phyloP scores from a whole-genome alignment of 129 eudicot species.

The Artemisia annua region DNA sequence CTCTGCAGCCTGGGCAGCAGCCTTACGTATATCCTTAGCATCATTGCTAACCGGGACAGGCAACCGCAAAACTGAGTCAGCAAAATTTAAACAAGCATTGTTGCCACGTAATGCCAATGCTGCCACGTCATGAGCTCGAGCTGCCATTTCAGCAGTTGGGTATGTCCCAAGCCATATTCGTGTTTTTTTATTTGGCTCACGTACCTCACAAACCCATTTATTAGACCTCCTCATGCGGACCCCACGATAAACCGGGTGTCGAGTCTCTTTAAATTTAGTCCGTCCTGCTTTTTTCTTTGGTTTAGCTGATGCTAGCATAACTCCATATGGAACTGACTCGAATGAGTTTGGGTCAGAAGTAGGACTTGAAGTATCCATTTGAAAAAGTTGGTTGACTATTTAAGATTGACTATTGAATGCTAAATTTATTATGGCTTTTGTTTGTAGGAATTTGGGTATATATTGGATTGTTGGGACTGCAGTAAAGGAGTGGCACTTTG shows the following conservation, averaged over 20 bases:
- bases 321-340: slow-evolving; percentile 27
- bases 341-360: slow-evolving; percentile 30
- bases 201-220: slow-evolving; percentile 76
- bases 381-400: not conserved
- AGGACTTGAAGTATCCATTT: slow-evolving; percentile 38
- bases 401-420: slow-evolving; percentile 11
- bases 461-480: slow-evolving; percentile 9
- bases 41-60: slow-evolving; percentile 54
- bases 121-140: slow-evolving; percentile 82
- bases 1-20: slow-evolving; percentile 70
- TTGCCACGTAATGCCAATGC: slow-evolving; percentile 71
- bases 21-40: slow-evolving; percentile 43
- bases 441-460: slow-evolving; percentile 5
- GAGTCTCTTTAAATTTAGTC: slow-evolving; percentile 72
- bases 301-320: slow-evolving; percentile 45
- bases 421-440: not conserved
- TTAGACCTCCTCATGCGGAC: slow-evolving; percentile 49
- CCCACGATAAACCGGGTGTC: slow-evolving; percentile 79
- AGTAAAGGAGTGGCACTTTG: not conserved
- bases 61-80: slow-evolving; percentile 61
- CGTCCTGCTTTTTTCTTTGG: slow-evolving; percentile 78
- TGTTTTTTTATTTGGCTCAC: slow-evolving; percentile 55
- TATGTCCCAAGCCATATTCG: slow-evolving; percentile 84
- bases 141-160: slow-evolving; percentile 86
- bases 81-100: slow-evolving; percentile 62